Evolutionary conservation across 2,329 filamentous ascomycete species (phyloP).

Genomic region (Colletotrichum lini): DNA sequence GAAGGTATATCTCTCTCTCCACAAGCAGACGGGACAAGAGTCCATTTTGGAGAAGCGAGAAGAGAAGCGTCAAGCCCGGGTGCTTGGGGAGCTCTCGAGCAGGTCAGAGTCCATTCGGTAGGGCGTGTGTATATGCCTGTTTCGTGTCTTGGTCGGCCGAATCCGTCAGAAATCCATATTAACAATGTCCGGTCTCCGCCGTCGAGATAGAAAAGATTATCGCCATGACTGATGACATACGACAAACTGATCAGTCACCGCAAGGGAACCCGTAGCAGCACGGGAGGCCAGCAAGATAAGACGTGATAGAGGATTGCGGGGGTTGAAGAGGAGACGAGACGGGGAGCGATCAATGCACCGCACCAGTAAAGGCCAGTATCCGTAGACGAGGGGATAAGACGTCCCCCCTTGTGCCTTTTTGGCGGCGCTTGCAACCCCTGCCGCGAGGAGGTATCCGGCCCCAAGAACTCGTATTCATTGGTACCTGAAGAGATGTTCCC

Average conservation of each 20-base stretch:
- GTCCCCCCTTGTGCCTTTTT: background rate
- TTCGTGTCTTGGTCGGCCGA: slow-evolving; percentile 13
- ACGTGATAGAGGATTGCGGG: slow-evolving; percentile 42
- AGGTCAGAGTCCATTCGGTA: background rate
- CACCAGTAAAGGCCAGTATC: slow-evolving; percentile 21
- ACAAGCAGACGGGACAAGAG: slow-evolving; percentile 1
- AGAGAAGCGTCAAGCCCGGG: no score
- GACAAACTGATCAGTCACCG: slow-evolving; percentile 24
- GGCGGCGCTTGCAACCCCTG: slow-evolving; percentile 40
- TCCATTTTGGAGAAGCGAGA: slow-evolving; percentile 6
- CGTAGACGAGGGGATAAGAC: slow-evolving; percentile 25
- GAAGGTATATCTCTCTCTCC: background rate
- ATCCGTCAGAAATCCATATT: background rate
- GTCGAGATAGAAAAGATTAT: slow-evolving; percentile 9
- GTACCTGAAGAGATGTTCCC: slow-evolving; percentile 20
- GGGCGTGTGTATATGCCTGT: background rate
- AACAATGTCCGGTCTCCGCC: slow-evolving; percentile 14
- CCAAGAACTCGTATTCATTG: slow-evolving; percentile 38
- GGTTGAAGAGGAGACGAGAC: slow-evolving; percentile 35
- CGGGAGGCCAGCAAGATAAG: slow-evolving; percentile 41
- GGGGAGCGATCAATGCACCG: slow-evolving; percentile 35
- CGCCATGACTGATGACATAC: slow-evolving; percentile 35
- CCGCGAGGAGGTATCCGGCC: slow-evolving; percentile 26
- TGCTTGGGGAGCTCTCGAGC: background rate
- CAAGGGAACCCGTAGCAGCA: slow-evolving; percentile 27